Evolutionary conservation across 257 asterid species (phyloP).

Genomic region (Solanum ossicruentum): DNA sequence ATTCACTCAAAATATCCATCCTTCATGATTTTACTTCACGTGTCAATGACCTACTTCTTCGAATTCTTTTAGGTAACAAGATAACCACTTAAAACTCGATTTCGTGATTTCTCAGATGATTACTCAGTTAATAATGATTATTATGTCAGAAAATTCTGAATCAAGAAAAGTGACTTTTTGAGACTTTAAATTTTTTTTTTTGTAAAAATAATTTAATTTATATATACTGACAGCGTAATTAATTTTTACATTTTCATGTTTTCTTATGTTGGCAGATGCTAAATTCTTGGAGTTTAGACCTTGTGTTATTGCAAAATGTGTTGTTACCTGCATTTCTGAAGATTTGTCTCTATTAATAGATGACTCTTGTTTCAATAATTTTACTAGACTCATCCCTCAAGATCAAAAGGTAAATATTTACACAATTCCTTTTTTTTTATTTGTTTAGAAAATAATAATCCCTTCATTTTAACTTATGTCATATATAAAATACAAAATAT

Average conservation of each 20-base stretch:
- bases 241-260: neutral
- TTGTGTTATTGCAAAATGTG: slow-evolving; percentile 34
- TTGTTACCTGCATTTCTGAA: slow-evolving; percentile 13
- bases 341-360: slow-evolving; percentile 2
- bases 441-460: neutral
- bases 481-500: neutral
- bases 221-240: fast-evolving
- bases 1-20: slow-evolving; percentile 4
- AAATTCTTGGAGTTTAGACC: slow-evolving; percentile 42
- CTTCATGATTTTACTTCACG: slow-evolving; percentile 8
- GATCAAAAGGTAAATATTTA: slow-evolving; percentile 26
- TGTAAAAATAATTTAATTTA: neutral
- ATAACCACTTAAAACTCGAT: neutral
- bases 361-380: slow-evolving; percentile 3
- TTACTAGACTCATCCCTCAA: slow-evolving; percentile 25
- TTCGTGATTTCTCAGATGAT: neutral
- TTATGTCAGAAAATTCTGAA: neutral
- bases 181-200: neutral
- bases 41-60: slow-evolving; percentile 27
- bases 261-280: slow-evolving; percentile 22
- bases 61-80: slow-evolving; percentile 38
- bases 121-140: too few species aligned
- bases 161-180: neutral
- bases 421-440: neutral
- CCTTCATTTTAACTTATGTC: neutral